phyloP scores from a whole-genome alignment of 176 grass and related monocot species.

The Phoenix roebelenii region DNA sequence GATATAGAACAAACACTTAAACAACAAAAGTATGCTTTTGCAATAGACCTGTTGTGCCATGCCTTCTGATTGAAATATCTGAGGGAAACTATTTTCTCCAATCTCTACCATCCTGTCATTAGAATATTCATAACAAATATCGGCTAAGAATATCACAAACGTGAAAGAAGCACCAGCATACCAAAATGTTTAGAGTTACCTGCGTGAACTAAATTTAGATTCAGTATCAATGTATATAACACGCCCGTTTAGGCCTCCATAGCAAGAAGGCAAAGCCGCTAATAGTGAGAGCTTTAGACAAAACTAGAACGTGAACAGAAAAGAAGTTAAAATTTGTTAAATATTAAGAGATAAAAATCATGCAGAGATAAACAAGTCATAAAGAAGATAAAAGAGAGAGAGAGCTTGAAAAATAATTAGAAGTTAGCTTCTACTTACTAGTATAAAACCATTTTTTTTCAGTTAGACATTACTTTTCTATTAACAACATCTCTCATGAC shows the following conservation, averaged over 20 bases:
- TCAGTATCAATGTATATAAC: constrained; percentile 88
- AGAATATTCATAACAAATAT: constrained; percentile 5
- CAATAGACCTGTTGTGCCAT: constrained; percentile 66
- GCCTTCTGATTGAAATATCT: constrained; percentile 74
- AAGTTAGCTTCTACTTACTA: too few species aligned
- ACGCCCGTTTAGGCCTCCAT: constrained; percentile 65
- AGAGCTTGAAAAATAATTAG: too few species aligned
- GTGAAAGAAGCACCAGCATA: not conserved
- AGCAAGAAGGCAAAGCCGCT: constrained; percentile 68
- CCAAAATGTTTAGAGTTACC: constrained; percentile 32
- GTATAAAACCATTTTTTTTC: too few species aligned
- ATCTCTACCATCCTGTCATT: constrained; percentile 76
- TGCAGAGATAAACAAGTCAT: too few species aligned
- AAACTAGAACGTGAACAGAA: constrained; percentile 37
- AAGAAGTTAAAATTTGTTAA: not conserved
- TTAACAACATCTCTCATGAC: too few species aligned
- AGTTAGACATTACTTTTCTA: too few species aligned
- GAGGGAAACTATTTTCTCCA: constrained; percentile 80
- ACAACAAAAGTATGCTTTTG: not conserved
- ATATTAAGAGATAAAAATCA: too few species aligned
- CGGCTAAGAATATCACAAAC: not conserved
- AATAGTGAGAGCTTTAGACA: constrained; percentile 84
- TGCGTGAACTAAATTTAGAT: constrained; percentile 86
- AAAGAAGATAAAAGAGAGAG: too few species aligned
- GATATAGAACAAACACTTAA: not conserved